phyloP scores from a whole-genome alignment of 2,329 filamentous ascomycete species.

The Trichophyton benhamiae region DNA sequence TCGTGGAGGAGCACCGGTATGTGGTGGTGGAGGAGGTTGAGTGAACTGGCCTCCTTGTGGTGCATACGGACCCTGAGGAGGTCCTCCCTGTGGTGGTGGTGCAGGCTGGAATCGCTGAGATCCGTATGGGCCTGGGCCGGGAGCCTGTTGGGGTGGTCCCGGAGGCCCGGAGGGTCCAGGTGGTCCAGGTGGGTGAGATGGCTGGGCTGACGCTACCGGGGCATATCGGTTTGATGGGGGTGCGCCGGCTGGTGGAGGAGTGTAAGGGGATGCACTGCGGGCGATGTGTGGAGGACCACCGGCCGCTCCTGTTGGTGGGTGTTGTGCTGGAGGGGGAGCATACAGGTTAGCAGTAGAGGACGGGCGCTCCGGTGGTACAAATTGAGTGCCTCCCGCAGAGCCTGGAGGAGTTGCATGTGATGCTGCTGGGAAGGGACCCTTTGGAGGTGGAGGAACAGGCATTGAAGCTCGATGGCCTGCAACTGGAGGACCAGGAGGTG shows the following conservation, averaged over 20 bases:
- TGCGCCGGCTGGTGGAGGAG: slow-evolving; percentile 57
- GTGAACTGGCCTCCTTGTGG: slow-evolving; percentile 9
- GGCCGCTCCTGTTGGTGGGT: slow-evolving; percentile 18
- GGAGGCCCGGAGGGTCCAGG: slow-evolving; percentile 38
- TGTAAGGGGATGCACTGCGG: slow-evolving; percentile 75
- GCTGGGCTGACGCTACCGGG: slow-evolving; percentile 39
- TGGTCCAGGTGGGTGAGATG: slow-evolving; percentile 36
- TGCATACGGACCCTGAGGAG: slow-evolving; percentile 7
- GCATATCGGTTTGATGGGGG: slow-evolving; percentile 68
- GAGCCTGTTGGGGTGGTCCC: slow-evolving; percentile 46
- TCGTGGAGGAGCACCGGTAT: slow-evolving; percentile 25
- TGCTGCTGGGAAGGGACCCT: slow-evolving; percentile 19
- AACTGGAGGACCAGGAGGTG: slow-evolving; percentile 36
- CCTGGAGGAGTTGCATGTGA: slow-evolving; percentile 67
- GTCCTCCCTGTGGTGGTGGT: slow-evolving; percentile 18
- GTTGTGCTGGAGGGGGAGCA: slow-evolving; percentile 43
- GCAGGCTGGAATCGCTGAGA: slow-evolving; percentile 26
- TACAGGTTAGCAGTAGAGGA: slow-evolving; percentile 51
- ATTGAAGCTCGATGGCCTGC: slow-evolving; percentile 40
- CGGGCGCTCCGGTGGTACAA: slow-evolving; percentile 39
- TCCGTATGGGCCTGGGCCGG: slow-evolving; percentile 33
- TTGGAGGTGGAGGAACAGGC: slow-evolving; percentile 12
- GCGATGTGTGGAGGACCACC: slow-evolving; percentile 44
- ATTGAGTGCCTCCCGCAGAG: slow-evolving; percentile 42
- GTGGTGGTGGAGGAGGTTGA: slow-evolving; percentile 11